phyloP scores from a whole-genome alignment of 306 rosid genomes.

The Cyamopsis tetragonoloba region DNA sequence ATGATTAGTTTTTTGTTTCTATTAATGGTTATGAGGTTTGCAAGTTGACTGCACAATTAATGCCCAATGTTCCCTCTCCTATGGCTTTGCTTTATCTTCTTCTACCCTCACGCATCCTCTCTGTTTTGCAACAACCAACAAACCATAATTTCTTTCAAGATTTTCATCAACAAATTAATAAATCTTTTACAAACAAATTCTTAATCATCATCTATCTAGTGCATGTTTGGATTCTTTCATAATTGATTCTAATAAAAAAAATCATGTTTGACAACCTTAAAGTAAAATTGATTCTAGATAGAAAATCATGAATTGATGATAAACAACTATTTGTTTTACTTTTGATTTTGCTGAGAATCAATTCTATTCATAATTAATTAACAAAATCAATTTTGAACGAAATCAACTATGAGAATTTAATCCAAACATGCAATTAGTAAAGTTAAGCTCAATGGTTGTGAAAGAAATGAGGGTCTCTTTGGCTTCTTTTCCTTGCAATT shows the following conservation, averaged over 20 bases:
- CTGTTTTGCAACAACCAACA: constrained; percentile 29
- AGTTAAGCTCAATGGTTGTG: background rate
- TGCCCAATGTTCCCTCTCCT: constrained; percentile 27
- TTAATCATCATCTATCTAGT: no score
- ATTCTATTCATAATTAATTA: no score
- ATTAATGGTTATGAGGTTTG: constrained; percentile 10
- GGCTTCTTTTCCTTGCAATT: background rate
- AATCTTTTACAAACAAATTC: no score
- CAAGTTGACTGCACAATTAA: constrained; percentile 28
- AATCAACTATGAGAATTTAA: no score
- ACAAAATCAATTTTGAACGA: no score
- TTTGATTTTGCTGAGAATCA: background rate
- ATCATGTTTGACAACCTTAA: no score
- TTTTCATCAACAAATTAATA: no score
- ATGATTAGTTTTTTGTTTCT: constrained; percentile 32
- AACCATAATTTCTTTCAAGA: background rate
- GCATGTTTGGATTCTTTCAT: no score
- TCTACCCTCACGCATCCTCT: background rate
- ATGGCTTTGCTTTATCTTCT: constrained; percentile 13
- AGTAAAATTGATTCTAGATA: no score
- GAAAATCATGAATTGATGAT: no score
- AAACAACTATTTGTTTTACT: background rate
- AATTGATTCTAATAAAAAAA: no score
- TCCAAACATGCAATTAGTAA: background rate
- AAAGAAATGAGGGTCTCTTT: background rate